A percentile compares a stretch with the other conserved stretches of the same genome.
phyloP scores from a whole-genome alignment of 192 early-diverging fungal genomes.

The Phlyctochytrium arcticum region DNA sequence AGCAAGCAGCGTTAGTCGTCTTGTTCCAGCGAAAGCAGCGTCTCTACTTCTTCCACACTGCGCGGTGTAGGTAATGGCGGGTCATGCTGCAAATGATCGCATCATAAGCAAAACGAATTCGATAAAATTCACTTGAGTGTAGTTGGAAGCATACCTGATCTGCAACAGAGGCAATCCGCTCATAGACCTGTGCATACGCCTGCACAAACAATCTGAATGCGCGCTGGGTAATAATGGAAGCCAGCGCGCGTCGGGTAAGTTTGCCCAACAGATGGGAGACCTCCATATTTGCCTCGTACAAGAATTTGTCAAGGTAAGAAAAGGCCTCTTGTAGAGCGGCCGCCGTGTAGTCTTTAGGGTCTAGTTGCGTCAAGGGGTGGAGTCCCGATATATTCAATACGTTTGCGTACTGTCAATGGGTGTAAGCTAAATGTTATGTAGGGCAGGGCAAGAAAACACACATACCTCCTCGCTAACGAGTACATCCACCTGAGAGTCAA shows the following conservation, averaged over 20 bases:
- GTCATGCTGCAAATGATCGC: conserved; percentile 33
- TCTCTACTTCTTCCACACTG: conserved; percentile 72
- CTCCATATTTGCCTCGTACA: conserved; percentile 58
- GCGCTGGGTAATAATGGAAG: conserved; percentile 39
- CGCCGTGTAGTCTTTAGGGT: conserved; percentile 47
- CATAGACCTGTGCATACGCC: conserved; percentile 50
- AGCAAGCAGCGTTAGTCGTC: conserved; percentile 15
- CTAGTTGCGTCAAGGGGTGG: conserved; percentile 34
- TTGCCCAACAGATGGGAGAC: conserved; percentile 45
- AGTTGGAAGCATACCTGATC: too few relatives aligned
- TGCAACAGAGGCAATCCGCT: conserved; percentile 53
- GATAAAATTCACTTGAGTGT: too few relatives aligned
- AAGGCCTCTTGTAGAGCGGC: conserved; percentile 48
- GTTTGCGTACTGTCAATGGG: conserved; percentile 10
- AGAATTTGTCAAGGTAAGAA: conserved; percentile 62
- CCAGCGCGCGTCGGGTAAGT: conserved; percentile 18
- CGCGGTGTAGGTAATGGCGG: conserved; percentile 57
- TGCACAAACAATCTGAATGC: conserved; percentile 60
- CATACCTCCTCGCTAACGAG: conserved; percentile 63
- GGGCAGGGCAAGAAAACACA: too few relatives aligned
- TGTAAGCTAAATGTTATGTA: conserved; percentile 14
- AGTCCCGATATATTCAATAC: conserved; percentile 14
- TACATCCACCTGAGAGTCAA: conserved; percentile 58
- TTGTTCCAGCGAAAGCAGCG: conserved; percentile 36
- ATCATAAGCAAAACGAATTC: background rate